These are phyloP conservation scores for Trichothecium sympodiale DNA, from an alignment of 2,329 filamentous ascomycete genomes.

Conservation along the genomic window DNA sequence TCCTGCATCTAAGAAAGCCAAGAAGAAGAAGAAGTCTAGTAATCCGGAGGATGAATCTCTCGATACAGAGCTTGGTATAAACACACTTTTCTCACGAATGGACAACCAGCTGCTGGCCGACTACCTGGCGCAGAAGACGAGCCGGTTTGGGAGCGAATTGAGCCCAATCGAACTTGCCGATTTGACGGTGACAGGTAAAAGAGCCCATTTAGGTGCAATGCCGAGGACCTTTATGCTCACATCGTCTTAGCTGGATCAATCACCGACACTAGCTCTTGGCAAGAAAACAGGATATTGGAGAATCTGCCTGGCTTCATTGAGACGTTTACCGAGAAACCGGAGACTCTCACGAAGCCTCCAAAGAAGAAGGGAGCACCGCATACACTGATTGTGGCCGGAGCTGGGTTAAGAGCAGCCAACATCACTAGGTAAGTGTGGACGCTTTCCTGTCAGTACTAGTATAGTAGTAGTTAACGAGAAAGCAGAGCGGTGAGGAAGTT, in stretches of 20 bases:
- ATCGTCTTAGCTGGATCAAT: constrained; percentile 55
- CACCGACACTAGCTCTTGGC: constrained; percentile 67
- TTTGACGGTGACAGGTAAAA: constrained; percentile 63
- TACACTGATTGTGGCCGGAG: constrained; percentile 77
- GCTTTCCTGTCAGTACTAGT: neutral
- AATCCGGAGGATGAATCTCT: constrained; percentile 43
- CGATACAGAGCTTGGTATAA: constrained; percentile 63
- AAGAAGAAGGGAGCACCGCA: constrained; percentile 66
- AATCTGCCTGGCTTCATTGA: constrained; percentile 75
- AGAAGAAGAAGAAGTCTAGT: constrained; percentile 42
- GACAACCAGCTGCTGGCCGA: constrained; percentile 76
- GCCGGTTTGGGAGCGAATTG: constrained; percentile 67
- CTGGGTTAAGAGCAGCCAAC: constrained; percentile 78
- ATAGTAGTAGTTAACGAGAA: neutral
- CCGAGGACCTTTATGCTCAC: constrained; percentile 3
- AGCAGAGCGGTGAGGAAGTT: constrained; percentile 62
- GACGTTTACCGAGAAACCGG: constrained; percentile 44
- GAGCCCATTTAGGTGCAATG: neutral
- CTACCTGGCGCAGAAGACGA: constrained; percentile 69
- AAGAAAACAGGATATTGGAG: constrained; percentile 53
- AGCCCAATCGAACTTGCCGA: constrained; percentile 79
- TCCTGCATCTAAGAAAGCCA: constrained; percentile 23
- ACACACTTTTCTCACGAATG: constrained; percentile 71
- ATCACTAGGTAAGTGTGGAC: constrained; percentile 52
- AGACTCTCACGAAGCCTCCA: constrained; percentile 51